Percentiles rank a stretch among this genome's conserved stretches.
Conservation (phyloP, 495 filamentous ascomycete species). For the Astrothelium subdiscretum region DNA sequence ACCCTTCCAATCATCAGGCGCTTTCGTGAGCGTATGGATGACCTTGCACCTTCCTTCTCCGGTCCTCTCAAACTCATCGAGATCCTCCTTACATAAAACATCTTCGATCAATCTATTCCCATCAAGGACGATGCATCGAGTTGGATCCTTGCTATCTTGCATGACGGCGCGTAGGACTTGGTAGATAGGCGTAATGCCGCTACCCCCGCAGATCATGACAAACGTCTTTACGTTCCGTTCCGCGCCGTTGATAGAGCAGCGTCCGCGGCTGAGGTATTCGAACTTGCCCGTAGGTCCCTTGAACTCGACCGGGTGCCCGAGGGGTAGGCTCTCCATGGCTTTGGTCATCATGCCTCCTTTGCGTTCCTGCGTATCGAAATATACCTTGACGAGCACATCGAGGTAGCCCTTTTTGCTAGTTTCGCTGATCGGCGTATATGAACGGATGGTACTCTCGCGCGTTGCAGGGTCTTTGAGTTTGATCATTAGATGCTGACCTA, state of each 20-base stretch:
- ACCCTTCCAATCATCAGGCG: slow-evolving; percentile 55
- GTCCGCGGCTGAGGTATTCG: slow-evolving; percentile 60
- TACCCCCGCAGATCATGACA: slow-evolving; percentile 83
- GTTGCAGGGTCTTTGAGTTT: slow-evolving; percentile 60
- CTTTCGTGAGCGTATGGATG: slow-evolving; percentile 61
- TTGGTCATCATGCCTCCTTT: slow-evolving; percentile 78
- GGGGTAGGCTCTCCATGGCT: slow-evolving; percentile 59
- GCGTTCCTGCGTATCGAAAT: slow-evolving; percentile 47
- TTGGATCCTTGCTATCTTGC: slow-evolving; percentile 44
- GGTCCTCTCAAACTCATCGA: slow-evolving; percentile 48
- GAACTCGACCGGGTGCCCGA: slow-evolving; percentile 66
- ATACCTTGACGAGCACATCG: slow-evolving; percentile 76
- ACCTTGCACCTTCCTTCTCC: slow-evolving; percentile 50
- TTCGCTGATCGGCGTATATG: slow-evolving; percentile 80
- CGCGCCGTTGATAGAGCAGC: slow-evolving; percentile 49
- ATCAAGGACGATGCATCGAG: slow-evolving; percentile 60
- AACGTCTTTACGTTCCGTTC: slow-evolving; percentile 53
- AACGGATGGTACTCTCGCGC: slow-evolving; percentile 63
- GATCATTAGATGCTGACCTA: slow-evolving; percentile 85
- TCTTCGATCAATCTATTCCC: slow-evolving; percentile 74
- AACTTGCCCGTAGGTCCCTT: slow-evolving; percentile 90
- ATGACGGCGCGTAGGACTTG: slow-evolving; percentile 75
- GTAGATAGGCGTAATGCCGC: slow-evolving; percentile 85
- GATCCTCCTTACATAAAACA: slow-evolving; percentile 68
- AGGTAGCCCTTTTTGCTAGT: slow-evolving; percentile 48